Percentiles rank a stretch among this genome's conserved stretches.
phyloP scores from a whole-genome alignment of 2,329 filamentous ascomycete species.

The Fusarium piperis region DNA sequence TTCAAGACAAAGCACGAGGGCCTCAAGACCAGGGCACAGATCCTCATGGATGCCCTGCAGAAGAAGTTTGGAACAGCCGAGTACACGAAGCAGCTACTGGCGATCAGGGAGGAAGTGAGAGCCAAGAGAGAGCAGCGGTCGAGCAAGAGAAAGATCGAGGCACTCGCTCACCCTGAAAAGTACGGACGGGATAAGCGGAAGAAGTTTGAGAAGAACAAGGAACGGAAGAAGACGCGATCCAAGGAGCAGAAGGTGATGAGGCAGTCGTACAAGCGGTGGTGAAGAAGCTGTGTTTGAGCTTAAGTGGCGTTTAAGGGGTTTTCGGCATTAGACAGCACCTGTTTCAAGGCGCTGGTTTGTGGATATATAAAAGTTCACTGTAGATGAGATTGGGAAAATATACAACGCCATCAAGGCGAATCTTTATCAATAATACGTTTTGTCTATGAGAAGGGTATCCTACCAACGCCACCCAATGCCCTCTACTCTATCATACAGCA shows the following conservation, averaged over 20 bases:
- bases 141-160: constrained; percentile 89
- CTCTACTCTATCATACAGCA: constrained; percentile 32
- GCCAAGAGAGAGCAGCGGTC: constrained; percentile 77
- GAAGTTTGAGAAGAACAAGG: constrained; percentile 86
- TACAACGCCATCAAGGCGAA: background rate
- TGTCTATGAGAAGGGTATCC: constrained; percentile 32
- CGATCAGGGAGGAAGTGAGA: constrained; percentile 78
- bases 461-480: constrained; percentile 35
- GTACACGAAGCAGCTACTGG: constrained; percentile 79
- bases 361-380: constrained; percentile 19
- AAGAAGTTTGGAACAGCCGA: constrained; percentile 82
- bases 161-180: constrained; percentile 82
- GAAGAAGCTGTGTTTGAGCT: constrained; percentile 29
- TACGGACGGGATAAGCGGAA: constrained; percentile 82
- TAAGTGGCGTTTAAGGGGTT: constrained; percentile 41
- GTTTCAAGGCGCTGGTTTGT: constrained; percentile 29
- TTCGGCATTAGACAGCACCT: constrained; percentile 15
- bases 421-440: constrained; percentile 6
- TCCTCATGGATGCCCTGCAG: constrained; percentile 84
- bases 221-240: constrained; percentile 81
- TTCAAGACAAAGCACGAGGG: constrained; percentile 77
- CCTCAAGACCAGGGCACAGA: constrained; percentile 76
- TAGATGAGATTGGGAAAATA: constrained; percentile 20
- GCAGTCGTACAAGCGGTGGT: constrained; percentile 70
- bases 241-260: constrained; percentile 76